These are phyloP conservation scores for Turnera subulata DNA, from an alignment of 345 rosid genomes.

Conservation along the genomic window DNA sequence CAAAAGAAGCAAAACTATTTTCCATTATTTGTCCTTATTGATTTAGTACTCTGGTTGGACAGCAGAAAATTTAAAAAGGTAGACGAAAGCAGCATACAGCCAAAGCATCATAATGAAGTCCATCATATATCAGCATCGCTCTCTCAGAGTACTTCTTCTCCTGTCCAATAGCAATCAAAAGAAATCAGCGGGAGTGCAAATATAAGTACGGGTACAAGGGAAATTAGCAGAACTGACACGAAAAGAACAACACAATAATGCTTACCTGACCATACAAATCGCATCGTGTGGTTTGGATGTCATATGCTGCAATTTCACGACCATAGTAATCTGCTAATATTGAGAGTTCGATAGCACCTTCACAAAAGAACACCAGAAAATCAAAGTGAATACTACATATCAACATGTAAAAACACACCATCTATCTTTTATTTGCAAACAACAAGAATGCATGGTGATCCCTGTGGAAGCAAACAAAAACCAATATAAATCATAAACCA, in stretches of 20 bases:
- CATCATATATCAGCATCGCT: slow-evolving; percentile 87
- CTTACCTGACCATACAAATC: slow-evolving; percentile 95
- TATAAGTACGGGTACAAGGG: neutral
- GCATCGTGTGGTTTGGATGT: slow-evolving; percentile 83
- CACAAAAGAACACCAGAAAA: slow-evolving; percentile 4
- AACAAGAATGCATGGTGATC: neutral
- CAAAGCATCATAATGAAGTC: slow-evolving; percentile 94
- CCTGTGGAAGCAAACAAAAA: neutral
- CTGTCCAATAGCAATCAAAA: slow-evolving; percentile 36
- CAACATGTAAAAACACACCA: neutral
- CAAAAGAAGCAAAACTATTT: neutral
- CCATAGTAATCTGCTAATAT: slow-evolving; percentile 79
- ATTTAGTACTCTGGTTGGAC: neutral
- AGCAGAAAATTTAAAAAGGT: neutral
- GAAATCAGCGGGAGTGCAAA: neutral
- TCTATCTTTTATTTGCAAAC: neutral
- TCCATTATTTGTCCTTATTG: neutral
- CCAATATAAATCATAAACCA: neutral
- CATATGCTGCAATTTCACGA: slow-evolving; percentile 86
- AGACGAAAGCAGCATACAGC: slow-evolving; percentile 50
- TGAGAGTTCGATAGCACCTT: slow-evolving; percentile 97
- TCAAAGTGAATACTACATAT: slow-evolving; percentile 8
- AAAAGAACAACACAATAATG: neutral
- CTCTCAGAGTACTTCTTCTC: slow-evolving; percentile 63
- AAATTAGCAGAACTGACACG: neutral